A percentile compares a stretch with the other conserved stretches of the same genome.
Conservation (phyloP, 2,329 filamentous ascomycete species). For the Botrytis fragariae region DNA sequence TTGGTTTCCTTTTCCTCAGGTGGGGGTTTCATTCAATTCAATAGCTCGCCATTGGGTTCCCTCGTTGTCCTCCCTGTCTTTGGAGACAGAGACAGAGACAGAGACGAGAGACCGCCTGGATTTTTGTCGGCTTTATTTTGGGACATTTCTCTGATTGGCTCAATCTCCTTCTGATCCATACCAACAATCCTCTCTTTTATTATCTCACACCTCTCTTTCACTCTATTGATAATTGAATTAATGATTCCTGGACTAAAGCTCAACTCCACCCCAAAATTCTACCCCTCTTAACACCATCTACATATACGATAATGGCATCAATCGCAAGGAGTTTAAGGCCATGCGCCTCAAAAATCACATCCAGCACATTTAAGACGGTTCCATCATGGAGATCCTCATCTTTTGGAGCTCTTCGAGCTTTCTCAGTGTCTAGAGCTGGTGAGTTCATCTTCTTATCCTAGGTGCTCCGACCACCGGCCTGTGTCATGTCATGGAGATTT, state of each 20-base stretch:
- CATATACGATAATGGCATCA: constrained; percentile 52
- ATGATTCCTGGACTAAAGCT: background rate
- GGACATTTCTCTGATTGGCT: background rate
- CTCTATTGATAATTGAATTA: too few species aligned
- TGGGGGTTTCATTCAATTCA: background rate
- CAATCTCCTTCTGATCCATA: background rate
- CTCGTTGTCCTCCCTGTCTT: background rate
- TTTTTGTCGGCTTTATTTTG: background rate
- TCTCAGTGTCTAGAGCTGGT: constrained; percentile 46
- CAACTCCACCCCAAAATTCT: background rate
- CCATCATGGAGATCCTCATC: constrained; percentile 34
- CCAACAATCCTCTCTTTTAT: background rate
- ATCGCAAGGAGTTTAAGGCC: constrained; percentile 51
- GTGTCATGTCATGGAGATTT: background rate
- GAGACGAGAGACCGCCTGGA: background rate
- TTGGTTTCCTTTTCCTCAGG: background rate
- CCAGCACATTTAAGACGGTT: constrained; percentile 25
- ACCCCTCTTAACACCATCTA: background rate
- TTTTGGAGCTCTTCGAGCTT: constrained; percentile 43
- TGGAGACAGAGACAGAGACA: background rate
- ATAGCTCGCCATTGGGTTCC: background rate
- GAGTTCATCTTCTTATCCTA: constrained; percentile 35
- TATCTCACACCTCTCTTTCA: background rate
- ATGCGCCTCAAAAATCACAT: constrained; percentile 33
- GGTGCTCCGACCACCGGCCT: background rate